Evolutionary conservation across 768 basidiomycete genomes (phyloP).

Genomic region (Tulasnella sp.): DNA sequence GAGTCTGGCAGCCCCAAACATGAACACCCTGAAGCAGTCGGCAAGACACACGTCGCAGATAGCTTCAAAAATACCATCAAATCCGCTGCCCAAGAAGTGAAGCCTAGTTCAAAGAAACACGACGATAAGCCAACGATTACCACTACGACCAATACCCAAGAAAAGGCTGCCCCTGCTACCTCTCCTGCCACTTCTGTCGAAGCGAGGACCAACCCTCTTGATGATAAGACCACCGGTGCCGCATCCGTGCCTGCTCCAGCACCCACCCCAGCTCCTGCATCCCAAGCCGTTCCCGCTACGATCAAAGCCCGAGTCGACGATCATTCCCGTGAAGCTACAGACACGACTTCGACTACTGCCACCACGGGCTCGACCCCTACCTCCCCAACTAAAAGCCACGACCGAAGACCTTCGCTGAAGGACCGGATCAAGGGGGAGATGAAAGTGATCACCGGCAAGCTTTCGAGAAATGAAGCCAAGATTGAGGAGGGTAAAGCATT

Average conservation of each 20-base stretch:
- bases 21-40: neutral
- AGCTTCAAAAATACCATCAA: neutral
- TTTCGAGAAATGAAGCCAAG: constrained; percentile 17
- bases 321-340: neutral
- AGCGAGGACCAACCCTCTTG: neutral
- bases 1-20: neutral
- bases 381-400: neutral
- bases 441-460: constrained; percentile 19
- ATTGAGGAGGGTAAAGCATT: constrained; percentile 22
- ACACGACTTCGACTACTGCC: neutral
- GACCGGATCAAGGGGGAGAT: constrained; percentile 15
- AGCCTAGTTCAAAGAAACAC: neutral
- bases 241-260: neutral
- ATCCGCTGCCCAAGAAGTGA: neutral
- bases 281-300: neutral
- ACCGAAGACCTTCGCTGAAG: neutral
- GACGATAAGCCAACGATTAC: neutral
- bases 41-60: neutral
- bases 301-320: neutral
- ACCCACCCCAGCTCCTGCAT: neutral
- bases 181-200: constrained; percentile 5
- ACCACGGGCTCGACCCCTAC: neutral
- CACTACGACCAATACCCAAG: neutral
- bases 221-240: neutral
- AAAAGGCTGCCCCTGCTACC: constrained; percentile 15